Evolutionary conservation across 2,329 filamentous ascomycete species (phyloP).

Genomic region (Paradendryphiella salina): DNA sequence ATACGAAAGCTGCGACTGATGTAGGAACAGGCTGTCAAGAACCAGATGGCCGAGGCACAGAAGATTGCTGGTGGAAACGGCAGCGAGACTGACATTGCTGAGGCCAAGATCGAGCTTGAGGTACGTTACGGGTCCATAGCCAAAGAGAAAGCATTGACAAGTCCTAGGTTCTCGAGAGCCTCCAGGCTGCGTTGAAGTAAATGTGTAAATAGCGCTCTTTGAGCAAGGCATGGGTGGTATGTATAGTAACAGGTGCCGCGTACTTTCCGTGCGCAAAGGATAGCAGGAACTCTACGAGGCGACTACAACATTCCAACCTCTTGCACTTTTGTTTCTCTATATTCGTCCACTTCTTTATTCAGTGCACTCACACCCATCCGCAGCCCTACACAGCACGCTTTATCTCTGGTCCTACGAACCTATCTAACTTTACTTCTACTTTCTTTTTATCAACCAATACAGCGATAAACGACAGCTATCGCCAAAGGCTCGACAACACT

Average conservation of each 20-base stretch:
- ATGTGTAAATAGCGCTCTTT: conserved; percentile 52
- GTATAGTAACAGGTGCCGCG: conserved; percentile 20
- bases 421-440: conserved; percentile 10
- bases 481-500: neutral
- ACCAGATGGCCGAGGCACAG: conserved; percentile 91
- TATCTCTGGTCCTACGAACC: conserved; percentile 22
- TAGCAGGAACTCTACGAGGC: conserved; percentile 41
- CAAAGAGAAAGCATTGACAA: conserved; percentile 42
- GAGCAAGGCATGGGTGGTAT: conserved; percentile 23
- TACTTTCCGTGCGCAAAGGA: conserved; percentile 37
- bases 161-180: conserved; percentile 75
- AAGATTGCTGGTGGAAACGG: conserved; percentile 89
- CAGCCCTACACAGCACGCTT: conserved; percentile 19
- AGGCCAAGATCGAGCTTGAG: conserved; percentile 99
- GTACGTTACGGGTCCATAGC: conserved; percentile 55
- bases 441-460: conserved; percentile 1
- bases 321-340: conserved; percentile 9
- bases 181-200: conserved; percentile 81
- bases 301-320: conserved; percentile 28
- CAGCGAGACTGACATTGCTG: conserved; percentile 95
- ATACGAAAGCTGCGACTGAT: conserved; percentile 18
- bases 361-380: conserved; percentile 25
- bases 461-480: neutral
- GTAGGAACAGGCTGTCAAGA: conserved; percentile 66
- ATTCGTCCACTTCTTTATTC: conserved; percentile 9